Conservation (phyloP, 352 stramenopile species). For the Globisporangium lucens region DNA sequence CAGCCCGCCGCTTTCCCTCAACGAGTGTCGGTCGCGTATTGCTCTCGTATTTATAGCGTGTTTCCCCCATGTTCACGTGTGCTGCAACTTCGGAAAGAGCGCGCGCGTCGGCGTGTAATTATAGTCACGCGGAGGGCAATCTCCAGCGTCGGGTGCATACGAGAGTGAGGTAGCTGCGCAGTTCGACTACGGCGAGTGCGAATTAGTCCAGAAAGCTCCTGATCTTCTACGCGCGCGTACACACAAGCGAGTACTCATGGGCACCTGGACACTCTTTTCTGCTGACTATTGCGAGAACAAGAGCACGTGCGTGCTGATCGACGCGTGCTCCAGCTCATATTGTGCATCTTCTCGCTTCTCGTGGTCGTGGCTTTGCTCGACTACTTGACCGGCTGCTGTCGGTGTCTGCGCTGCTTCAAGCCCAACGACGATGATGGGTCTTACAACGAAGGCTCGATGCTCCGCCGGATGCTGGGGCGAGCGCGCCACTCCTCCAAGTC, state of each 20-base stretch:
- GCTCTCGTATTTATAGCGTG: not conserved
- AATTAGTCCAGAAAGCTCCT: not conserved
- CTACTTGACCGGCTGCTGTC: constrained; percentile 20
- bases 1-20: not conserved
- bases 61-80: not conserved
- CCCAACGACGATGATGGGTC: not conserved
- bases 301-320: constrained; percentile 61
- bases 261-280: constrained; percentile 57
- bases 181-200: not conserved
- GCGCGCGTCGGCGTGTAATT: not conserved
- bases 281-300: constrained; percentile 36
- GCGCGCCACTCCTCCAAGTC: constrained; percentile 8
- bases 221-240: not conserved
- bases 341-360: constrained; percentile 30
- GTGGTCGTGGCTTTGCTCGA: constrained; percentile 25
- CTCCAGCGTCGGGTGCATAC: not conserved
- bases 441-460: constrained; percentile 17
- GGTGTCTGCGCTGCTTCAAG: constrained; percentile 16
- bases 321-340: constrained; percentile 54
- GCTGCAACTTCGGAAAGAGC: not conserved
- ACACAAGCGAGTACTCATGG: constrained; percentile 27
- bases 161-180: not conserved
- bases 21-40: not conserved
- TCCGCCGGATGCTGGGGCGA: constrained; percentile 16
- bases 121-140: not conserved